Evolutionary conservation across 2,329 filamentous ascomycete genomes (phyloP), one percentile per base, ranked within the genome.

Genomic region (Lojkania enalia): DNA sequence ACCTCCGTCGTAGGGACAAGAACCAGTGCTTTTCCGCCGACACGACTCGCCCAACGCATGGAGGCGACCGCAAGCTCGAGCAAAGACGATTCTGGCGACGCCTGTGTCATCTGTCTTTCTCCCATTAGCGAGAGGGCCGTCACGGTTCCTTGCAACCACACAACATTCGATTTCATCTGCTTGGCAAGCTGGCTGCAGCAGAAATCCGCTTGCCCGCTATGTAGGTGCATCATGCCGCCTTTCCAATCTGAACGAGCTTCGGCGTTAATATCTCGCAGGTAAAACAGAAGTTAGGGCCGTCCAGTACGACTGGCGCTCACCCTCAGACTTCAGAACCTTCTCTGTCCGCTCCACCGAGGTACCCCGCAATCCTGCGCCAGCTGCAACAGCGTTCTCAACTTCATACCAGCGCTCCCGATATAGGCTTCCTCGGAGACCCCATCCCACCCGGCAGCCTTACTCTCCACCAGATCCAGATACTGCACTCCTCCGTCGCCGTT

Each of bases 101-200:
- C 43, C 61, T 96, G 91, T 69, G 89, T 95, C 52, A 94, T 97
- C 68, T 97, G 91, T 69, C 83, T 96, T 49, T 87, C 92, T 44
- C 63, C 73, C 41, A 77, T 96, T 60, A 82, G 83, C 7, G 88
- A 94, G 58, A 73, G 81, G 40, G 90, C 87, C 51, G 76, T 85
- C 39, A 82, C 88, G 5, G 73, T 79, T 15, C 90, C 91, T 5
- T 97, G 91, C 74, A 79, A 81, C 31, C 91, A 97, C 73, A 72
- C 76, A 45, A 83, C 84, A 55, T 96, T 95, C 66, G 90, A 96
- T 74, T 95, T 90, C 63, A 68, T 89, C 11, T 97, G 91, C 67
- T 79, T 96, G 4, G 72, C 85, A 16, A 90, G 80, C 70, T 96
- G 92, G 91, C 75, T 95, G 4, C 79, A 90, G 55, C 77, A 87